Evolutionary conservation across 768 basidiomycete species (phyloP).

Genomic region (Mycena rosella): DNA sequence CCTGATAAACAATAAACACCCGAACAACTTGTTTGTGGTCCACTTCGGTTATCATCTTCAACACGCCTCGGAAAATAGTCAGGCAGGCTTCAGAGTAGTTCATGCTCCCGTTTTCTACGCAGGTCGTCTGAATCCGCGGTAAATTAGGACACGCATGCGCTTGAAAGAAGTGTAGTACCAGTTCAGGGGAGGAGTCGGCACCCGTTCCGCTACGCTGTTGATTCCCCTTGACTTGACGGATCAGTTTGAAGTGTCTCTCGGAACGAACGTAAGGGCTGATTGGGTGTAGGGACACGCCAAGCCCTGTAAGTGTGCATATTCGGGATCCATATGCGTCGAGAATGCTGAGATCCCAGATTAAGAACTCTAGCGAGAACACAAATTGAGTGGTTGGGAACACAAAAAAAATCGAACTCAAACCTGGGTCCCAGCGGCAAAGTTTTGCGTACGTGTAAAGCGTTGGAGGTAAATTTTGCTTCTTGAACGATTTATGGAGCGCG

Average conservation of each 20-base stretch:
- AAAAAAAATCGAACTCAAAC: slow-evolving; percentile 6
- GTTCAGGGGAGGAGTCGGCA: neutral
- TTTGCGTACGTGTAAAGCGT: neutral
- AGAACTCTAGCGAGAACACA: slow-evolving; percentile 4
- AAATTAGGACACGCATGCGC: too few species aligned
- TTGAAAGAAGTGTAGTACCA: too few species aligned
- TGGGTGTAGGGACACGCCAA: neutral
- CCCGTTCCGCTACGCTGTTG: neutral
- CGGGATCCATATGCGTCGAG: neutral
- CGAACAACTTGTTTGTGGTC: neutral
- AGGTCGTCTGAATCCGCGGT: neutral
- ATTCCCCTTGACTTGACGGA: neutral
- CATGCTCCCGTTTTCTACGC: neutral
- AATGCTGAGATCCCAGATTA: neutral
- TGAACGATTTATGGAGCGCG: neutral
- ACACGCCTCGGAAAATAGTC: neutral
- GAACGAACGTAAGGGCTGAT: neutral
- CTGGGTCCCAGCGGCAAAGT: slow-evolving; percentile 1
- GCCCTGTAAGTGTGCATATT: neutral
- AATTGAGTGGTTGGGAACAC: too few species aligned
- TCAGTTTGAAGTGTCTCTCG: neutral
- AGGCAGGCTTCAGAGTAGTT: too few species aligned
- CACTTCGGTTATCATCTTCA: neutral
- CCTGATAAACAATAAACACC: neutral
- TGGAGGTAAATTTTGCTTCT: neutral